Percentiles rank a stretch among this genome's conserved stretches.
Evolutionary conservation across 345 rosid species (phyloP).

Genomic region (Punica granatum): DNA sequence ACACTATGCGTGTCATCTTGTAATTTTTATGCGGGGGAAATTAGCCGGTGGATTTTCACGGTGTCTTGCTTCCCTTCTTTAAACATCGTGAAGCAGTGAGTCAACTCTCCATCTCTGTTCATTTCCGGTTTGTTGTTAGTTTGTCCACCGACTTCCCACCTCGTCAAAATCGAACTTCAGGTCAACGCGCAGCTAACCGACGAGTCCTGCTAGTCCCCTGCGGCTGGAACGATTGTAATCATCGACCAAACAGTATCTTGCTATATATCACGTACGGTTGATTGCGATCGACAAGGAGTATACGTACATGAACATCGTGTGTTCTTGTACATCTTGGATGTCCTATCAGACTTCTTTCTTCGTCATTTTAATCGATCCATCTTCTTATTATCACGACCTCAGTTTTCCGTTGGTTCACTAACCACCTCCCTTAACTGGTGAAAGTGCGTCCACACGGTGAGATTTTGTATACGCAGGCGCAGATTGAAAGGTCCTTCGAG

Average conservation of each 20-base stretch:
- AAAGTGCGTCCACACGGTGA: slow-evolving; percentile 23
- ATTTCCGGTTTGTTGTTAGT: neutral
- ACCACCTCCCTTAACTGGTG: slow-evolving; percentile 12
- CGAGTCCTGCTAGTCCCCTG: neutral
- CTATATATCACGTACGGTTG: too few species aligned
- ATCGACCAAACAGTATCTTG: neutral
- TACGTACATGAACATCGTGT: neutral
- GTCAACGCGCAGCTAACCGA: neutral
- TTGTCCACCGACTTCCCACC: neutral
- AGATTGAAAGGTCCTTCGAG: too few species aligned
- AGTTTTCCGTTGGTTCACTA: slow-evolving; percentile 19
- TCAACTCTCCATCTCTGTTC: neutral
- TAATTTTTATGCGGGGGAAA: neutral
- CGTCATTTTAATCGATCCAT: slow-evolving; percentile 22
- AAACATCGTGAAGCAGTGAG: neutral
- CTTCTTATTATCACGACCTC: slow-evolving; percentile 17
- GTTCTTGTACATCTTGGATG: neutral
- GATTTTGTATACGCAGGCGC: slow-evolving; percentile 15
- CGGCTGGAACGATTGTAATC: neutral
- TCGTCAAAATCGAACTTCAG: neutral
- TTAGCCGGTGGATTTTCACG: neutral
- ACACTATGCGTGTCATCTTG: neutral
- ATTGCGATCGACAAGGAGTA: too few species aligned
- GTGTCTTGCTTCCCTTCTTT: neutral
- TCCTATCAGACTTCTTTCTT: slow-evolving; percentile 7